A percentile compares a stretch with the other conserved stretches of the same genome.
These are phyloP conservation scores for Albugo laibachii DNA, from an alignment of 352 stramenopile genomes.

Conservation along the genomic window DNA sequence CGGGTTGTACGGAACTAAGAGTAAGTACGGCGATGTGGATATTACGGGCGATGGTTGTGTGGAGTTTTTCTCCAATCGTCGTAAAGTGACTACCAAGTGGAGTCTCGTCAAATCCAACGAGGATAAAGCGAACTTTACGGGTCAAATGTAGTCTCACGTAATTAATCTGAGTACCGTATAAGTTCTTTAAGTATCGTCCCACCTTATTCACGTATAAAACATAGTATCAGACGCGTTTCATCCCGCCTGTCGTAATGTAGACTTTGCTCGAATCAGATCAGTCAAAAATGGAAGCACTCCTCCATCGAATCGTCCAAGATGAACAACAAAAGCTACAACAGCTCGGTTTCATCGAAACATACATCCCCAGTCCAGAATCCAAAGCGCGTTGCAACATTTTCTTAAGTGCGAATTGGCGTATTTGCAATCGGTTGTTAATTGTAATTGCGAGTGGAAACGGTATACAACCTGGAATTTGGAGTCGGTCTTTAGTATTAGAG, in stretches of 20 bases:
- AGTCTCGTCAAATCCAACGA: no score
- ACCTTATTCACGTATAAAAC: no score
- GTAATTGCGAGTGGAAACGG: conserved; percentile 71
- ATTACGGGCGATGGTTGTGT: conserved; percentile 94
- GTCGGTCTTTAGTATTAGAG: conserved; percentile 59
- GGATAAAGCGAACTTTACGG: background rate
- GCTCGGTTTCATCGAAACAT: conserved; percentile 64
- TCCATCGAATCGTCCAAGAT: conserved; percentile 70
- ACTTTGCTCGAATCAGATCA: conserved; percentile 1
- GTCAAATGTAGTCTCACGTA: no score
- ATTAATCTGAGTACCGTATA: no score
- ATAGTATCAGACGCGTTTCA: no score
- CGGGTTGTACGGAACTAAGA: conserved; percentile 90
- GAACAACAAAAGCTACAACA: conserved; percentile 75
- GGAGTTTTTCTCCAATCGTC: conserved; percentile 94
- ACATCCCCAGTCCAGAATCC: conserved; percentile 46
- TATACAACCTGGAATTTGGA: conserved; percentile 76
- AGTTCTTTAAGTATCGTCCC: no score
- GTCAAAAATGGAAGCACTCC: conserved; percentile 48
- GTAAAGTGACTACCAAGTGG: conserved; percentile 96
- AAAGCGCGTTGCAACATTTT: conserved; percentile 56
- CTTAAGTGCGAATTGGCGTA: conserved; percentile 69
- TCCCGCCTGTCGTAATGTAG: no score
- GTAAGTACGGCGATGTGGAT: conserved; percentile 96
- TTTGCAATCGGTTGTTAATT: conserved; percentile 44